Percentiles rank a stretch among this genome's conserved stretches.
These are phyloP conservation scores for Sisymbrium altissimum DNA, from an alignment of 345 rosid genomes.

Conservation along the genomic window DNA sequence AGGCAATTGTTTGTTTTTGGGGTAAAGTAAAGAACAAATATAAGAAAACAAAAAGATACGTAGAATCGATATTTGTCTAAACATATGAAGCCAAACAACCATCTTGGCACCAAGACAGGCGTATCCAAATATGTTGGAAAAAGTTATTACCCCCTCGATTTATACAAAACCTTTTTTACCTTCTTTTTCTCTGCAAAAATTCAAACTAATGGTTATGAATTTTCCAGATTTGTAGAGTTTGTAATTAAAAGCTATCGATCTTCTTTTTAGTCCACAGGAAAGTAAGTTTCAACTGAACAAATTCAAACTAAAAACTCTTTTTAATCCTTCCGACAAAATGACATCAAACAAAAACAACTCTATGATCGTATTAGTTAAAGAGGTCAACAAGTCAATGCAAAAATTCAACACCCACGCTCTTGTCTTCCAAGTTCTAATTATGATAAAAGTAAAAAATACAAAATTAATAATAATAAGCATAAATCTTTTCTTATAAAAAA, in stretches of 20 bases:
- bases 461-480: background rate
- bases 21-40: constrained; percentile 12
- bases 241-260: background rate
- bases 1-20: constrained; percentile 13
- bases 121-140: constrained; percentile 36
- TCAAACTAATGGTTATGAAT: background rate
- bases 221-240: background rate
- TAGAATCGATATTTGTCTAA: constrained; percentile 33
- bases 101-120: constrained; percentile 32
- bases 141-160: constrained; percentile 27
- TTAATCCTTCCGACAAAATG: constrained; percentile 25
- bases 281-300: too few species aligned
- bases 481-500: background rate
- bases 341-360: constrained; percentile 29
- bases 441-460: background rate
- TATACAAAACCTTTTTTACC: background rate
- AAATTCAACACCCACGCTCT: constrained; percentile 22
- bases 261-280: too few species aligned
- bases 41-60: constrained; percentile 35
- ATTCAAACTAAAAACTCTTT: background rate
- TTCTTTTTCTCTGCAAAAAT: background rate
- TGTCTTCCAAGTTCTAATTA: constrained; percentile 3
- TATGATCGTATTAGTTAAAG: constrained; percentile 17
- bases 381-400: constrained; percentile 22
- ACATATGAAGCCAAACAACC: constrained; percentile 36